Evolutionary conservation across 768 basidiomycete species (phyloP), one percentile per base, ranked within the genome.

Genomic region (Mycena vitilis): DNA sequence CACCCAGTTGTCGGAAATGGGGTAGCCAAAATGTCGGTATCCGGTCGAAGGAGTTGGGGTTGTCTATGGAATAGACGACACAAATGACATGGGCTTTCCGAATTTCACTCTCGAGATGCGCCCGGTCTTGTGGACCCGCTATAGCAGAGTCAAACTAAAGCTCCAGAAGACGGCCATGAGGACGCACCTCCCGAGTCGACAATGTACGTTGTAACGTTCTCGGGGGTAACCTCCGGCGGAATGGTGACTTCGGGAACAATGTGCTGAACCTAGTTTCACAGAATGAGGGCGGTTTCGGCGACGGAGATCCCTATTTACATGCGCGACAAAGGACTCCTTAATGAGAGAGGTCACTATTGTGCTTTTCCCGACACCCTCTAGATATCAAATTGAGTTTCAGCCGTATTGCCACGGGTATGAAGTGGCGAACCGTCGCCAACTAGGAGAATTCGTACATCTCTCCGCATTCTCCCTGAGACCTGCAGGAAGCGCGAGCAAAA

Each of bases 21-120:
- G 97, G 97, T 64, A 99, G 83, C 97, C 97, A 99, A 76, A 95
- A 98, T 1, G 96, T 91, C n/a, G 97, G 95, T 80, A 99, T 95
- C 56, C 97, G 91, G 81, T 97, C 95, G 80, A 99, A 99, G 16
- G 95, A 96, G 75, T 93, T 92, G 38, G 97, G 93, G 77, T 96
- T 95, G 83, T 98, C 96, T 75, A 99, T 95, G 38, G 95, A 91
- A 78, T 99, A 99, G 52, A 99, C 97, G 66, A 99, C 91, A 77
- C 95, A 97, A 71, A 99, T 98, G 76, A 98, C 97, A 83, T 99
- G 96, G 13, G 97, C 96, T 78, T 98, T 96, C 59, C 95, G 90
- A 66, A 98, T 94, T 85, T 98, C 96, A 23, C 93, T 91, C 77
- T 98, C 95, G 57, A 99, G 89, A 79, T 97, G 95, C 16, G 86